Conservation (phyloP, 495 filamentous ascomycete genomes). For the Chaetomium tenue region DNA sequence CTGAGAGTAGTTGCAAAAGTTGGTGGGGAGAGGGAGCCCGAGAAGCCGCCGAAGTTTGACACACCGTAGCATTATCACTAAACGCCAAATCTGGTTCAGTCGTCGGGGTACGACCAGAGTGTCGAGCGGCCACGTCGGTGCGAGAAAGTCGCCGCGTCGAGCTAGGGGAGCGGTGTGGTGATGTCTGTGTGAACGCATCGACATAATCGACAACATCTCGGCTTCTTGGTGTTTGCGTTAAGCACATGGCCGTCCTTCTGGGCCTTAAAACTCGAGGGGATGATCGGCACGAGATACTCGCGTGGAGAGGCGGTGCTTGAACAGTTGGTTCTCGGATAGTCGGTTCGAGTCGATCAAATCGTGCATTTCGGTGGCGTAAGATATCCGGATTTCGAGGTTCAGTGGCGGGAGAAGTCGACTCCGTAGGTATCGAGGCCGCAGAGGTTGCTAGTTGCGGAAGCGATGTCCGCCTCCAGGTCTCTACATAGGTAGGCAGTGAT, state of each 20-base stretch:
- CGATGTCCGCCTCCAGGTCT: neutral
- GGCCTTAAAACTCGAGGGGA: too few species aligned
- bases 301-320: neutral
- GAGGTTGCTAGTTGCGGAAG: neutral
- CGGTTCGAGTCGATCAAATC: neutral
- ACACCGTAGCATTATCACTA: neutral
- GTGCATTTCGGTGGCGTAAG: too few species aligned
- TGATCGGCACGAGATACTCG: neutral
- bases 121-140: too few species aligned
- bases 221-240: neutral
- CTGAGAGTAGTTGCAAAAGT: neutral
- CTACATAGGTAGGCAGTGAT: neutral
- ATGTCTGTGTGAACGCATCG: neutral
- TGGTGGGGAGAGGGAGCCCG: neutral
- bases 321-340: neutral
- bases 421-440: neutral
- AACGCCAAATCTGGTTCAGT: neutral
- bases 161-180: too few species aligned
- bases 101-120: neutral
- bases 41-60: neutral
- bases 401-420: neutral
- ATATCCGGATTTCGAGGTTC: neutral
- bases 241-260: neutral
- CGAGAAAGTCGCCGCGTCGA: too few species aligned
- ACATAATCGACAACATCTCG: neutral